phyloP scores from a whole-genome alignment of 257 asterid genomes.

The Solanum tacnaense region DNA sequence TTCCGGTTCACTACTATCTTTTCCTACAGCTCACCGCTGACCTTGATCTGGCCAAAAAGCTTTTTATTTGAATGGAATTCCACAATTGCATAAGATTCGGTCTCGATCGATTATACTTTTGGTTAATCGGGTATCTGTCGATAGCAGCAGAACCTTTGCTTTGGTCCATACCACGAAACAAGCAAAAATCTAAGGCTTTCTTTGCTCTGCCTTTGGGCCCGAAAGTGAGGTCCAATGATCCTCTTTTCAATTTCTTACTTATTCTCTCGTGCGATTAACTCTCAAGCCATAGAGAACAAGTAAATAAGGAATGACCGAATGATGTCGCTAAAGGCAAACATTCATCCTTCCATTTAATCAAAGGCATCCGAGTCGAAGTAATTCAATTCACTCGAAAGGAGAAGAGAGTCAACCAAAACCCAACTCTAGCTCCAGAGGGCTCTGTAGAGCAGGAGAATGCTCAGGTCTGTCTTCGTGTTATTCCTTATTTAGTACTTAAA shows the following conservation, averaged over 20 bases:
- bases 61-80: neutral
- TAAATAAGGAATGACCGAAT: neutral
- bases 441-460: neutral
- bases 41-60: neutral
- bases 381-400: too few species aligned
- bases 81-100: neutral
- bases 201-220: too few species aligned
- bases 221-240: too few species aligned
- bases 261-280: too few species aligned
- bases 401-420: too few species aligned
- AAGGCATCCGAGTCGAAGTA: too few species aligned
- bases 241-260: too few species aligned
- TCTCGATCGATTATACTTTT: neutral
- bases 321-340: neutral
- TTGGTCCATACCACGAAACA: too few species aligned
- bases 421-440: neutral
- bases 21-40: rapidly evolving
- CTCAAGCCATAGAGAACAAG: neutral
- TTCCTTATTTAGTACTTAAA: too few species aligned
- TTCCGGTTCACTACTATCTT: neutral
- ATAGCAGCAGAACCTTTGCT: too few species aligned
- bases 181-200: too few species aligned
- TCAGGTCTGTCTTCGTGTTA: neutral
- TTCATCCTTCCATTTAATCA: neutral
- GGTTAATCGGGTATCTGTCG: neutral